Evolutionary conservation across 306 rosid species (phyloP), one percentile per base, ranked within the genome.

Genomic region (Gastrolobium villosum): DNA sequence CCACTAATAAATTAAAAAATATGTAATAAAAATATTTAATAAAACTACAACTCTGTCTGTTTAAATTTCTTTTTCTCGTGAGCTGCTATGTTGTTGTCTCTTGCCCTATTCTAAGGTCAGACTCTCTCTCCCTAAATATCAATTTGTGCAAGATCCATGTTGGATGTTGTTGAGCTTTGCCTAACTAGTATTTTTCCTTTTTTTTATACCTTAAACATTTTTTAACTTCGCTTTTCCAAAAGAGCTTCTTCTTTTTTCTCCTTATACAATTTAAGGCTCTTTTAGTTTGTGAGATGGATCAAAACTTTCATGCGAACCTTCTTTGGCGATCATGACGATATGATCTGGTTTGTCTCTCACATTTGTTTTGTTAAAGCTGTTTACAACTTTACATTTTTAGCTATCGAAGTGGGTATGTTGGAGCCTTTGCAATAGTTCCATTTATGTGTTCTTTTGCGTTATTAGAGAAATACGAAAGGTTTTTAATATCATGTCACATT

Each of bases 351-450:
- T 73, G 39, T 88, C 97, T 1, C 75, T 89, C 52, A 67, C 84
- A 26, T 88, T 86, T 70, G 91, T 89, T 44, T 89, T 91, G 6
- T 70, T 86, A 91, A 91, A 69, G 94, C 91, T 83, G 80, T 87
- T 9, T 88, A 76, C 60, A 85, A 88, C 46, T 89, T 91, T 6
- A 61, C 87, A 5, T 75, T 7, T 15, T 61, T 69, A 0, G 74
- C 65, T 53, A 59, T 36, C 52, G 74, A 45, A 88, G 84, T 7
- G 77, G 57, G 49, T 81, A 60, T 79, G 65, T 65, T 10, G 80
- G 91, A 64, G 71, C 74, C 11, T 74, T 75, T 32, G 92, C 88
- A 34, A 66, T 89, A 3, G 87, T 94, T 70, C 15, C 88, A 80
- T 88, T 91, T 67, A 6, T 85, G 20, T 84, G 90, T 35, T 91